Evolutionary conservation across 2,329 filamentous ascomycete species (phyloP).

Genomic region (Phialocephala sp.): DNA sequence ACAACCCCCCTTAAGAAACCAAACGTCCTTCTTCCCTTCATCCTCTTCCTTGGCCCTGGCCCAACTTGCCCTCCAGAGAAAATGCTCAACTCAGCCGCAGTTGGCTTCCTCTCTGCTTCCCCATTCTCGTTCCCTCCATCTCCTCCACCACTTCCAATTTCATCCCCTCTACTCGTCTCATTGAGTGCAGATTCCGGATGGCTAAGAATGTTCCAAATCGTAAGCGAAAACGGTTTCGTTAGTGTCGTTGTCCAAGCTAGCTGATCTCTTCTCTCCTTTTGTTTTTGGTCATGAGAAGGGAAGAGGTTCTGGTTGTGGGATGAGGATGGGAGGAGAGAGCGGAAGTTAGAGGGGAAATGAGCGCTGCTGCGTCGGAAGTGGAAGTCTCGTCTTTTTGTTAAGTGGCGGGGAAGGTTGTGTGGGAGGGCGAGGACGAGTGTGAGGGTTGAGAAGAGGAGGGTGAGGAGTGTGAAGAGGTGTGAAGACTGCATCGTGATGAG

Average conservation of each 20-base stretch:
- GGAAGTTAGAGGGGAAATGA: background rate
- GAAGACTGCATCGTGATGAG: background rate
- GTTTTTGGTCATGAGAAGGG: background rate
- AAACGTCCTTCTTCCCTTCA: background rate
- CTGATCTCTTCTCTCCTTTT: background rate
- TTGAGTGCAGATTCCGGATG: background rate
- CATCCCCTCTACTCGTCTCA: background rate
- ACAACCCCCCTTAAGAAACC: background rate
- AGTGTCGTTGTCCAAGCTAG: background rate
- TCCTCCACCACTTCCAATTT: background rate
- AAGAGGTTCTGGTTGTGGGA: background rate
- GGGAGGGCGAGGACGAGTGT: background rate
- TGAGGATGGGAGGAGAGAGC: constrained; percentile 1
- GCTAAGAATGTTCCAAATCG: background rate
- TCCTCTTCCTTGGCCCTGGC: background rate
- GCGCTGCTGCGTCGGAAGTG: background rate
- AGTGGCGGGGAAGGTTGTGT: background rate
- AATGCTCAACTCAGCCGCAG: constrained; percentile 1
- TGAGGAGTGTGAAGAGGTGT: background rate
- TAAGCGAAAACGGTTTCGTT: background rate
- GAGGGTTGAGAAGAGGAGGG: background rate
- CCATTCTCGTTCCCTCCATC: background rate
- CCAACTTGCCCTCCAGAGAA: background rate
- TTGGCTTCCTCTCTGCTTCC: background rate
- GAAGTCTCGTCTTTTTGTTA: background rate